Evolutionary conservation across 352 stramenopile species (phyloP), one percentile per base, ranked within the genome.

Genomic region (Phytophthora syringae): DNA sequence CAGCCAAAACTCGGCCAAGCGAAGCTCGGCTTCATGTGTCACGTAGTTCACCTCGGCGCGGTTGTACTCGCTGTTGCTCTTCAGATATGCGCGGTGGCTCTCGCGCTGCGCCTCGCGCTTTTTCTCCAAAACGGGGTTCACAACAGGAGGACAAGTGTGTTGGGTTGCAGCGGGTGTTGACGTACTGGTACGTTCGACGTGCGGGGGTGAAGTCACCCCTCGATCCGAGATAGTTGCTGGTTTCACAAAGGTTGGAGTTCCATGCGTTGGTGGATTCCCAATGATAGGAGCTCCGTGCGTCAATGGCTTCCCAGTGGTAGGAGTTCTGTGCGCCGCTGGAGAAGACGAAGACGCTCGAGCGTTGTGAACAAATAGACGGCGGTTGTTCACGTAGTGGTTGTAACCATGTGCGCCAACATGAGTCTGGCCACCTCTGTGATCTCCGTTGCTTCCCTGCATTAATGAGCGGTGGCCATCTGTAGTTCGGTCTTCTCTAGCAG

Each of bases 1-100:
- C 12, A 94, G 64, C 83, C 84, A 94, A 45, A 81, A 87, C 56
- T 94, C 86, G 24, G 86, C 80, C 21, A 92, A 61, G 27, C 61
- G 58, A 11, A 94, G 56, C 20, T 92, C 82, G 1, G 79, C 73
- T 48, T 88, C 80, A 24, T 80, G 63, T 30, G 77, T 65, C 3
- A 84, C 25, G 22, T 74, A 70, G 58, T 91, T 89, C 45, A 86
- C 82, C 58, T 89, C 66, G 12, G 82, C 80, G 40, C 79, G 77
- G 40, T 86, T 88, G 47, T 66, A 86, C 7, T 90, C 79, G 28
- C 77, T 81, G 16, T 60, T 73, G 56, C 70, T 80, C 67, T 91
- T 89, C 22, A 90, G 60, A 27, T 77, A 84, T 5, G 73, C 60
- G 24, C 70, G 72, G 57, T 77, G 76, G 49, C 71, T 84, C 61